phyloP scores from a whole-genome alignment of 2,329 filamentous ascomycete genomes.

The Cercospora sojina region DNA sequence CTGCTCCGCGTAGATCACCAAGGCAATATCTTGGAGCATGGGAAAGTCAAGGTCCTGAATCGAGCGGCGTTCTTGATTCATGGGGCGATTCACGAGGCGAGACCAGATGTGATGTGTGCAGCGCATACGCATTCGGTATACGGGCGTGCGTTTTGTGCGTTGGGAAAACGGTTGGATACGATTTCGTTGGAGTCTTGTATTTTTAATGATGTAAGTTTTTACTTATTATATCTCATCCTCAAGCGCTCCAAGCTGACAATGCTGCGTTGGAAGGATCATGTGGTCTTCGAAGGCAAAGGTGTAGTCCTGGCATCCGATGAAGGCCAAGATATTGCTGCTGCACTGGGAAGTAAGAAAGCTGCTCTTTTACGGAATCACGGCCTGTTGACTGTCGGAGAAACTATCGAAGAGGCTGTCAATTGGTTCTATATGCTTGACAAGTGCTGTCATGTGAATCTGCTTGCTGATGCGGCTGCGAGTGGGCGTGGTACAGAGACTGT shows the following conservation, averaged over 20 bases:
- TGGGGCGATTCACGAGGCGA: slow-evolving; percentile 35
- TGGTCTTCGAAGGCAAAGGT: slow-evolving; percentile 43
- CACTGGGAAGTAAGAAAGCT: slow-evolving; percentile 39
- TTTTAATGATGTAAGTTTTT: slow-evolving; percentile 35
- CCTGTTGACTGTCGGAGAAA: slow-evolving; percentile 43
- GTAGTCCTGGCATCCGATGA: slow-evolving; percentile 46
- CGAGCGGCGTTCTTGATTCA: slow-evolving; percentile 44
- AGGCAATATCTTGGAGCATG: slow-evolving; percentile 41
- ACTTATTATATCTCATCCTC: not conserved
- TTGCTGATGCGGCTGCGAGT: slow-evolving; percentile 58
- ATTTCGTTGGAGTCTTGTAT: slow-evolving; percentile 44
- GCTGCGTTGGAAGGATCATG: slow-evolving; percentile 27
- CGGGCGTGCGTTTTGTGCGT: slow-evolving; percentile 40
- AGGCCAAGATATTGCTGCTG: slow-evolving; percentile 41
- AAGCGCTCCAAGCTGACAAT: not conserved
- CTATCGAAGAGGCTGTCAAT: slow-evolving; percentile 42
- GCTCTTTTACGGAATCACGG: slow-evolving; percentile 44
- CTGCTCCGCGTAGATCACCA: slow-evolving; percentile 42
- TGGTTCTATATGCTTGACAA: slow-evolving; percentile 42
- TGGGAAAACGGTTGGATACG: slow-evolving; percentile 41
- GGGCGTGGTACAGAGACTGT: slow-evolving; percentile 62
- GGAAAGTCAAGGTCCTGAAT: slow-evolving; percentile 38
- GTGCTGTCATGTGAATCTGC: slow-evolving; percentile 39
- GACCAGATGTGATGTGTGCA: slow-evolving; percentile 43
- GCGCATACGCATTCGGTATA: slow-evolving; percentile 42